Percentiles rank a stretch among this genome's conserved stretches.
phyloP scores from a whole-genome alignment of 176 grass and related monocot species.

The Pharus latifolius region DNA sequence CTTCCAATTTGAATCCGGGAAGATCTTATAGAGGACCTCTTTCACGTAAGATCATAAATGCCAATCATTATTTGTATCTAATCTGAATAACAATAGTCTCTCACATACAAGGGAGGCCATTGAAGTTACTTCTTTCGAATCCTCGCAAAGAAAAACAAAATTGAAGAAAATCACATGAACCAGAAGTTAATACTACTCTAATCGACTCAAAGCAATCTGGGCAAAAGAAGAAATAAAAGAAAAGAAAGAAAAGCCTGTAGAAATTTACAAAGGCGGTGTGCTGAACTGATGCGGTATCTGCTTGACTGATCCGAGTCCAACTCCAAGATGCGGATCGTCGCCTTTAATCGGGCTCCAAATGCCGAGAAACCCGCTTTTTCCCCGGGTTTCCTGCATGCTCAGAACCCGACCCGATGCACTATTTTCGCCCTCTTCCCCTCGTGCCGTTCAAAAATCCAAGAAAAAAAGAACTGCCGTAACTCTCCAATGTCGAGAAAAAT shows the following conservation, averaged over 20 bases:
- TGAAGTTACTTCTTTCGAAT: no score
- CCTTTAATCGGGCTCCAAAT: constrained; percentile 58
- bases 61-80: no score
- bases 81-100: no score
- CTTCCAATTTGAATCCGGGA: no score
- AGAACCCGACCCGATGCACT: neutral
- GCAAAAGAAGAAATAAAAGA: neutral
- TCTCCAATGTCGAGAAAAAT: constrained; percentile 26
- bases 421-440: neutral
- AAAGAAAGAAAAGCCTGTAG: constrained; percentile 13
- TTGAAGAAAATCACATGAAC: neutral
- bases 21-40: no score
- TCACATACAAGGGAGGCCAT: no score
- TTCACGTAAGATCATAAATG: no score
- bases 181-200: no score
- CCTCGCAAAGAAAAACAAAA: no score
- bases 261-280: neutral
- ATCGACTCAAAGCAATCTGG: neutral
- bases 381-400: constrained; percentile 10
- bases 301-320: constrained; percentile 8
- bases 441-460: constrained; percentile 13
- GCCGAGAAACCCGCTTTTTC: constrained; percentile 50
- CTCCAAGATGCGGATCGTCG: constrained; percentile 5
- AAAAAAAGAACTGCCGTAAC: neutral
- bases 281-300: neutral